Base-by-base conservation (phyloP, 2,329 filamentous ascomycete species). In the Neurospora sp. region DNA sequence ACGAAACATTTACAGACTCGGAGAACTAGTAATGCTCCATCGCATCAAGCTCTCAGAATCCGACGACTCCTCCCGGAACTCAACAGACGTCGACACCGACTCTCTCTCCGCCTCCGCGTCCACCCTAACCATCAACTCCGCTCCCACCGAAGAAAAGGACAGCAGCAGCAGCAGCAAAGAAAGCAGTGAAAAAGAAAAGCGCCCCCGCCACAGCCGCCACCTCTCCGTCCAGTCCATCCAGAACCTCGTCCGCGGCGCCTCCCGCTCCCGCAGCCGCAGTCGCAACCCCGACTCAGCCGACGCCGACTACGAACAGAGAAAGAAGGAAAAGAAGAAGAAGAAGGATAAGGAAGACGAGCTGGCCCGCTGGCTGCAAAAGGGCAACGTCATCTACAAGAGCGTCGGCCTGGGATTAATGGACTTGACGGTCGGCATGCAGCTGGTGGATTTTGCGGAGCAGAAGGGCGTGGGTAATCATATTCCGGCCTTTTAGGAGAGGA, bases 1-100 rank as follows among this genome's bases (percentile, higher is more conserved):
- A 13, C 52, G 33, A n/a, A 46, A 38, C 17, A 15, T 38, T 11
- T 23, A 39, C 67, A 88, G 86, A 79, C 82, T 97, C 1, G 95
- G 94, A 3, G 94, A 97, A 77, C 82, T 97, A 4, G 86, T 88
- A 13, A 88, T 89, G 85, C 82, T 90, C 38, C 83, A 85, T 4
- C 80, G 81, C 46, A 79, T 84, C 46, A 77, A 77, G 5, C 75
- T 81, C n/a, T 75, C 78, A 13, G 76, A 77, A 17, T 75, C 76
- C 15, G 68, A 74, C 4, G 71, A 72, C 23, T 13, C 17, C 6
- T 3, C 38, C 23, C 23, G 23, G 2, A 23, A 23, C 23, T 62
- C 28, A 36, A 62, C 52, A 62, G 52, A 62, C 23, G 8, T 33
- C 28, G 52, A 62, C 52, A 62, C 28, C 8, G 52, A 62, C 23